These are phyloP conservation scores for Rhododendron simsii DNA, from an alignment of 148 eudicot species.

Conservation along the genomic window DNA sequence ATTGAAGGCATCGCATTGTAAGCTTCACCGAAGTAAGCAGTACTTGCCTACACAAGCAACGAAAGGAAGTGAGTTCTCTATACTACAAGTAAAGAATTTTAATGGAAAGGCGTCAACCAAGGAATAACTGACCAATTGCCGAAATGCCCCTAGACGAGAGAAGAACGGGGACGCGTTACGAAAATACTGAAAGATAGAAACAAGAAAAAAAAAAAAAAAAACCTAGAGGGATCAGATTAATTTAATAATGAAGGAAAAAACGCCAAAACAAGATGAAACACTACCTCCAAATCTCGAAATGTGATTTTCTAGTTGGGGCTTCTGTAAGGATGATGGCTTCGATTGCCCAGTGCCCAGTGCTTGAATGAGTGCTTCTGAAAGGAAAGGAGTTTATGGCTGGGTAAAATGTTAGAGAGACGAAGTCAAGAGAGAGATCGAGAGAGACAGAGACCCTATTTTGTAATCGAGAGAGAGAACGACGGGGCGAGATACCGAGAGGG, in stretches of 20 bases:
- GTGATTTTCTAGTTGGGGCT: neutral
- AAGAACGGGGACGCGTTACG: neutral
- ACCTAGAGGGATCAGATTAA: neutral
- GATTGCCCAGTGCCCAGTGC: too few species aligned
- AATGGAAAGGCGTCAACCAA: neutral
- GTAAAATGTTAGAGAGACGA: neutral
- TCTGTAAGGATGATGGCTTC: too few species aligned
- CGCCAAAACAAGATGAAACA: neutral
- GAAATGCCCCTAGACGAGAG: neutral
- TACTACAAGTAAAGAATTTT: neutral
- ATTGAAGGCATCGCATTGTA: conserved; percentile 25
- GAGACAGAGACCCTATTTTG: neutral
- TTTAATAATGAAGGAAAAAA: neutral
- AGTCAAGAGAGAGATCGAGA: neutral
- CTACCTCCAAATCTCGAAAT: neutral
- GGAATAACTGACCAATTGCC: neutral
- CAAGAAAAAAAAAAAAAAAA: neutral
- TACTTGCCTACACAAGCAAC: conserved; percentile 7
- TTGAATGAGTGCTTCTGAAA: neutral
- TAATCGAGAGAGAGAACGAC: neutral
- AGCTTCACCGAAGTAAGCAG: conserved; percentile 6
- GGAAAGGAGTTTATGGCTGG: neutral
- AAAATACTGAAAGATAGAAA: neutral
- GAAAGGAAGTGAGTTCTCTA: neutral
- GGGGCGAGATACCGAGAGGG: neutral